A percentile compares a stretch with the other conserved stretches of the same genome.
These are phyloP conservation scores for Pichia nakasei DNA, from an alignment of 805 yeast genomes.

Conservation along the genomic window DNA sequence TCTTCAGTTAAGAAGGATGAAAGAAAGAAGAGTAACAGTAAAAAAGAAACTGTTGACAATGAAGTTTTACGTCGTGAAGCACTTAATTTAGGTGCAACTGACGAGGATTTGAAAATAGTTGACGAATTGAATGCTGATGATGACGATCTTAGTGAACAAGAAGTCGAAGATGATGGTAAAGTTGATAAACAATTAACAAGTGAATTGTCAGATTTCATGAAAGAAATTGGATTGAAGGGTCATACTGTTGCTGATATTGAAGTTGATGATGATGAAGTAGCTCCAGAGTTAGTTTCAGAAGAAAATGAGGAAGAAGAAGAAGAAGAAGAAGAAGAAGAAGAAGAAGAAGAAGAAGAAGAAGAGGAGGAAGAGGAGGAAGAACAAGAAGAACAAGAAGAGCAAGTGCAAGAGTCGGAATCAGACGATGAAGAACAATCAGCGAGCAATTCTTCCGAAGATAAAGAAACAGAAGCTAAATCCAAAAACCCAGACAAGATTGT, in stretches of 20 bases:
- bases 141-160: conserved; percentile 40
- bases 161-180: conserved; percentile 38
- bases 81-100: conserved; percentile 74
- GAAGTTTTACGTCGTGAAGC: conserved; percentile 57
- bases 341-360: conserved; percentile 19
- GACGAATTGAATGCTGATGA: conserved; percentile 40
- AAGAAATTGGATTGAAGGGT: conserved; percentile 53
- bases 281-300: conserved; percentile 7
- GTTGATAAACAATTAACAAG: conserved; percentile 36
- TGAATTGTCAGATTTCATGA: conserved; percentile 57
- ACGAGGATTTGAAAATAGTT: conserved; percentile 64
- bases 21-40: not conserved
- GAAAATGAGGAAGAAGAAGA: conserved; percentile 22
- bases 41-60: not conserved
- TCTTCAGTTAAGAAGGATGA: conserved; percentile 2
- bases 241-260: conserved; percentile 30
- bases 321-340: conserved; percentile 27
- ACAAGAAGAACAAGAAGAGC: conserved; percentile 27
- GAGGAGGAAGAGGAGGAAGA: conserved; percentile 23
- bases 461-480: not conserved
- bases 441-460: not conserved
- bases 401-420: conserved; percentile 20
- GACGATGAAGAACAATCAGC: conserved; percentile 22
- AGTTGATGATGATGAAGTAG: conserved; percentile 27
- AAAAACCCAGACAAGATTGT: conserved; percentile 23